Evolutionary conservation across 192 early-diverging fungal genomes (phyloP), one percentile per base, ranked within the genome.

Genomic region (Spizellomyces punctatus): DNA sequence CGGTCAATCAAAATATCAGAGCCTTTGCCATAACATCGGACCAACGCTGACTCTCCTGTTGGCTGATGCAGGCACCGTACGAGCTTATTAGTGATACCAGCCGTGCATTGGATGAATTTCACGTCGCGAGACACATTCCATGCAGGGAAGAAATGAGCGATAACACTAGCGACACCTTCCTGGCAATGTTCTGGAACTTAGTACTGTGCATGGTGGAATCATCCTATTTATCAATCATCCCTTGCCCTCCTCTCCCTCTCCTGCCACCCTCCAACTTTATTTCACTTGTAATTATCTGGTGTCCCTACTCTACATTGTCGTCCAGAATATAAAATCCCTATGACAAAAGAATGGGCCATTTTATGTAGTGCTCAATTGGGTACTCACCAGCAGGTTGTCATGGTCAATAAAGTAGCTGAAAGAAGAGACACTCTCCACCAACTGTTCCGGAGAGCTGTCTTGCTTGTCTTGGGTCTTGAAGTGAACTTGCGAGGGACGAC

Each of bases 1-100:
- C 95, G 81, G 72, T 98, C 94, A 74, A 98, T 98, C 46, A 98
- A 85, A 21, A 91, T 76, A 64, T 93, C 92, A 50, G 92, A 92
- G 56, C 90, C 86, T 70, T 91, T 91, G 57, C 95, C 95, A 76
- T 96, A 98, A 46, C 91, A 90, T 41, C 95, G 87, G 55, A 98
- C 89, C 50, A 98, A 85, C 21, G 95, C 87, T 12, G 90, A 84
- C 14, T 83, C 67, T 10, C 82, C 75, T 10, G 79, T 73, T 8
- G 81, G 77, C 46, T 58, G 76, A 81, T 95, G 86, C 5, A 84
- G 89, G 62, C 87, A 89, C 64, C 85, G 83, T 17, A 96, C 87
- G 77, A 96, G 59, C 46, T 77, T 81, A 59, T 85, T 85, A n/a
- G 84, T 85, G 69, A 85, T 85, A 14, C 84, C 84, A 41, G 83